Conservation (phyloP, 1,284 basidiomycete genomes). For the Schizopora paradoxa region DNA sequence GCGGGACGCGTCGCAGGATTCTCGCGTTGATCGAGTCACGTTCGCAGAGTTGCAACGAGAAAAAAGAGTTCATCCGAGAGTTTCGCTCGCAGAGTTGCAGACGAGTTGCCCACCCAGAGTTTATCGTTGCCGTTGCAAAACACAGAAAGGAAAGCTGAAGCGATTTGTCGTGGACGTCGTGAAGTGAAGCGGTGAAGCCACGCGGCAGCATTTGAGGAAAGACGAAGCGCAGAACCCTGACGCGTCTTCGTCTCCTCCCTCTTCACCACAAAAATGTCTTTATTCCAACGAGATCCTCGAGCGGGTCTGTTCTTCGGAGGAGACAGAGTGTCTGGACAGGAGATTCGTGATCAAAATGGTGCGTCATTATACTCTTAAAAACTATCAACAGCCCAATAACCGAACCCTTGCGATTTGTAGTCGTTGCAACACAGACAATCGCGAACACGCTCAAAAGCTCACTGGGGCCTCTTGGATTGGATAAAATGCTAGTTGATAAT, state of each 20-base stretch:
- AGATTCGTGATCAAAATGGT: constrained; percentile 97
- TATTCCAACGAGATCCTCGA: constrained; percentile 83
- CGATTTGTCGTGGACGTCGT: too few relatives aligned
- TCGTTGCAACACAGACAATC: constrained; percentile 93
- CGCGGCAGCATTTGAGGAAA: too few relatives aligned
- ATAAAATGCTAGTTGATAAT: constrained; percentile 99
- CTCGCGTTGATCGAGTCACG: too few relatives aligned
- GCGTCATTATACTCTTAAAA: constrained; percentile 21
- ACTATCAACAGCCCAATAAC: constrained; percentile 9
- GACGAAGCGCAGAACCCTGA: not conserved
- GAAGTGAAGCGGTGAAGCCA: too few relatives aligned
- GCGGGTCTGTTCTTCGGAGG: constrained; percentile 91
- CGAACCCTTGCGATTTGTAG: constrained; percentile 36
- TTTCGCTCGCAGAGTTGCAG: too few relatives aligned
- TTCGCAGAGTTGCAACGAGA: too few relatives aligned
- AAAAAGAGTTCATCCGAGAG: too few relatives aligned
- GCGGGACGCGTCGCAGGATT: too few relatives aligned
- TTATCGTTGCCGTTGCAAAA: too few relatives aligned
- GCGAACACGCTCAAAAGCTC: constrained; percentile 98
- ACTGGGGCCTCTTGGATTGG: constrained; percentile 89
- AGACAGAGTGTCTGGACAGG: constrained; percentile 89
- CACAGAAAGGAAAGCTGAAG: too few relatives aligned
- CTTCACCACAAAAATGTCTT: constrained; percentile 27
- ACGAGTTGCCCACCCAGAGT: too few relatives aligned
- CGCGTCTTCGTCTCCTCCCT: constrained; percentile 6